Evolutionary conservation across 129 eudicot genomes (phyloP).

Genomic region (Chrysanthemum makinoi): DNA sequence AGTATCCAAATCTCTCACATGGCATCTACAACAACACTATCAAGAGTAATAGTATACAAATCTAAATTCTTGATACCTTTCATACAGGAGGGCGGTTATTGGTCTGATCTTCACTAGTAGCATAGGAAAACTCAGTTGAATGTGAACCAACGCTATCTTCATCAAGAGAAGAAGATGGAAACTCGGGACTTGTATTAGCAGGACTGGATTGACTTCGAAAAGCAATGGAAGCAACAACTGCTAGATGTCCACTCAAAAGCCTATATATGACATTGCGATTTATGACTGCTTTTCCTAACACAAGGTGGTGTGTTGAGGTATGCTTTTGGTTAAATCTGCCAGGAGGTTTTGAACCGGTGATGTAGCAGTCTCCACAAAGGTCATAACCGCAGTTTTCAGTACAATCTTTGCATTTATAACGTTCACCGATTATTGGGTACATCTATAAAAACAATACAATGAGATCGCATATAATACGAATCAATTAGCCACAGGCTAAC

Average conservation of each 20-base stretch:
- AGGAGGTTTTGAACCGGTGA: slow-evolving; percentile 49
- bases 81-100: slow-evolving; percentile 23
- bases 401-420: slow-evolving; percentile 71
- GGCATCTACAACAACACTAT: too few species aligned
- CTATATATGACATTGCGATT: slow-evolving; percentile 32
- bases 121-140: background rate
- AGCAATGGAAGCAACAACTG: slow-evolving; percentile 28
- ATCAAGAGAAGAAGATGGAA: slow-evolving; percentile 22
- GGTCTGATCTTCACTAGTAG: slow-evolving; percentile 26
- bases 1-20: too few species aligned
- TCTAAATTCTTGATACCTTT: background rate
- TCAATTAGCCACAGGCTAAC: too few species aligned
- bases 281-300: slow-evolving; percentile 28
- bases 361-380: slow-evolving; percentile 68
- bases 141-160: slow-evolving; percentile 15
- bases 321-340: slow-evolving; percentile 80
- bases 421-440: slow-evolving; percentile 62
- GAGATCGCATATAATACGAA: background rate
- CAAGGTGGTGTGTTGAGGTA: slow-evolving; percentile 58
- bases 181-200: slow-evolving; percentile 20
- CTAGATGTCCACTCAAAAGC: slow-evolving; percentile 37
- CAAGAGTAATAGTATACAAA: too few species aligned
- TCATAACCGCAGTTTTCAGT: slow-evolving; percentile 52
- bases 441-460: slow-evolving; percentile 43
- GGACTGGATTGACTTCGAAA: background rate